A percentile compares a stretch with the other conserved stretches of the same genome.
Conservation (phyloP, 345 rosid genomes). For the Acer campestre region DNA sequence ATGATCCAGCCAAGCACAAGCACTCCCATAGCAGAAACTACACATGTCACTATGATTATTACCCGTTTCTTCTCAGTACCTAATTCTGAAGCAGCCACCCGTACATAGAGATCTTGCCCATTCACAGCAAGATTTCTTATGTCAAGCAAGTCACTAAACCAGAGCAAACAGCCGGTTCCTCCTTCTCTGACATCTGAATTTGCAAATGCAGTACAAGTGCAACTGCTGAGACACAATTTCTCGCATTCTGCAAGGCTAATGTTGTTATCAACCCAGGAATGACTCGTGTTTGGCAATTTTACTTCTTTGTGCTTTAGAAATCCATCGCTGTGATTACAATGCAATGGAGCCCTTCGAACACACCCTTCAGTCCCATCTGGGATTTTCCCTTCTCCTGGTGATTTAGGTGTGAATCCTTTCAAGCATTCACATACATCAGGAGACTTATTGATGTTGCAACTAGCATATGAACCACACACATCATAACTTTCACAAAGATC, state of each 20-base stretch:
- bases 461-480: slow-evolving; percentile 17
- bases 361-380: slow-evolving; percentile 10
- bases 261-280: slow-evolving; percentile 9
- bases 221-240: slow-evolving; percentile 17
- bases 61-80: slow-evolving; percentile 1
- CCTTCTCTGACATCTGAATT: slow-evolving; percentile 15
- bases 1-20: neutral
- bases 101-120: slow-evolving; percentile 13
- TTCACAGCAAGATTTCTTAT: slow-evolving; percentile 1
- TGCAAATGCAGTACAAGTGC: slow-evolving; percentile 28
- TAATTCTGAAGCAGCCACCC: slow-evolving; percentile 26
- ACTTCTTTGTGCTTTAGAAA: slow-evolving; percentile 3
- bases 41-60: neutral
- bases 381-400: slow-evolving; percentile 11
- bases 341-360: slow-evolving; percentile 8
- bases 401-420: slow-evolving; percentile 18
- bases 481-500: slow-evolving; percentile 20
- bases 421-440: slow-evolving; percentile 20
- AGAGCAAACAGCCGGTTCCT: slow-evolving; percentile 19
- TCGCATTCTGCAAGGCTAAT: slow-evolving; percentile 23
- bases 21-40: neutral
- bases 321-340: slow-evolving; percentile 9
- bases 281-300: slow-evolving; percentile 20
- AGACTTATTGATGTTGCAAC: slow-evolving; percentile 8
- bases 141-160: slow-evolving; percentile 11